Evolutionary conservation across 371 early-diverging fungal species (phyloP).

Genomic region (Syncephalastrum monosporum): DNA sequence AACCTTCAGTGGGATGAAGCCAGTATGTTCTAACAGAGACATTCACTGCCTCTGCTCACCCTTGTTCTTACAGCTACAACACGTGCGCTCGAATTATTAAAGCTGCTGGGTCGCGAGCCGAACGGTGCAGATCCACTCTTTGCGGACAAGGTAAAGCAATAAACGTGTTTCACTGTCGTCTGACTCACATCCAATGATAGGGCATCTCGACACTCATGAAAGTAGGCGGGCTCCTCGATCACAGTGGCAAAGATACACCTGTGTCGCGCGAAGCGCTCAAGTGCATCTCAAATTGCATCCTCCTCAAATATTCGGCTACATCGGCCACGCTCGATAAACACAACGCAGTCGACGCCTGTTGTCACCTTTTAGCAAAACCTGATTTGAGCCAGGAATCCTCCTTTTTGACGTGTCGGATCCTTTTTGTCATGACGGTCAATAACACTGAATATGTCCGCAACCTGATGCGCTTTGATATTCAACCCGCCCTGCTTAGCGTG

Average conservation of each 20-base stretch:
- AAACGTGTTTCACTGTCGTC: not conserved
- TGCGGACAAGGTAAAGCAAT: slow-evolving; percentile 4
- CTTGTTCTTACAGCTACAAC: slow-evolving; percentile 3
- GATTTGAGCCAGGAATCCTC: slow-evolving; percentile 48
- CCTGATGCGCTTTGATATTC: slow-evolving; percentile 43
- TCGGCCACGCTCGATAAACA: slow-evolving; percentile 44
- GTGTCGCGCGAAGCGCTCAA: slow-evolving; percentile 52
- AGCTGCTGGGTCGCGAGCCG: slow-evolving; percentile 7
- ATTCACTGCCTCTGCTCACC: too few relatives aligned
- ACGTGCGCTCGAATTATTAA: slow-evolving; percentile 8
- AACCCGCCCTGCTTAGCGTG: slow-evolving; percentile 43
- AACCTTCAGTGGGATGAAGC: too few relatives aligned
- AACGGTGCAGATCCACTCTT: slow-evolving; percentile 8
- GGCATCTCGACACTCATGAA: slow-evolving; percentile 24
- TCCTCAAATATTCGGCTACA: slow-evolving; percentile 37
- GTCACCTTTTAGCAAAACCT: slow-evolving; percentile 29
- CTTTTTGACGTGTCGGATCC: slow-evolving; percentile 56
- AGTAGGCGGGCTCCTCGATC: slow-evolving; percentile 22
- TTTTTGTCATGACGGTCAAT: slow-evolving; percentile 59
- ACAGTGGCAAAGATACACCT: slow-evolving; percentile 18
- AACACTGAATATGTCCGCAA: slow-evolving; percentile 37
- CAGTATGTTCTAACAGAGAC: too few relatives aligned
- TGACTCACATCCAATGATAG: slow-evolving; percentile 13
- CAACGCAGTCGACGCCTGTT: slow-evolving; percentile 34
- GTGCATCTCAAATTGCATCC: slow-evolving; percentile 58